phyloP scores from a whole-genome alignment of 176 grass and related monocot species.

The Eleusine indica region DNA sequence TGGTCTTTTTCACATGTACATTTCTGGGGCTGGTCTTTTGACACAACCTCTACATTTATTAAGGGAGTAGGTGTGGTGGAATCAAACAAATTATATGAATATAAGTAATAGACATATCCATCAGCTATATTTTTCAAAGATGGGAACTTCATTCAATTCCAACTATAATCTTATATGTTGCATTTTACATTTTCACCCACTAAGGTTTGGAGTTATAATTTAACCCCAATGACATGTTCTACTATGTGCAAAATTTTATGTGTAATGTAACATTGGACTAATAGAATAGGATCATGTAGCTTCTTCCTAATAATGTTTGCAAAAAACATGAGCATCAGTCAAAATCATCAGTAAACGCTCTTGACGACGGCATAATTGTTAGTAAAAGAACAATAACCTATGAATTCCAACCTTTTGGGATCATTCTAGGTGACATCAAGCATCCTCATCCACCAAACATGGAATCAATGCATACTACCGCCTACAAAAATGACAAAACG shows the following conservation, averaged over 20 bases:
- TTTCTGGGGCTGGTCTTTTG: not conserved
- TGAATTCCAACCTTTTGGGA: too few relatives aligned
- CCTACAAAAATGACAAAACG: too few relatives aligned
- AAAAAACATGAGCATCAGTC: not conserved
- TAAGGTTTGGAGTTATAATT: not conserved
- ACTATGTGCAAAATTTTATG: not conserved
- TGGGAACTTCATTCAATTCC: not conserved
- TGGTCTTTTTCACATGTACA: not conserved
- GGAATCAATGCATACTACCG: too few relatives aligned
- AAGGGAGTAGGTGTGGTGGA: too few relatives aligned
- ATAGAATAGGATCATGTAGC: not conserved
- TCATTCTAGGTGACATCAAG: too few relatives aligned
- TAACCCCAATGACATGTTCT: not conserved
- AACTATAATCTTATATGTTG: not conserved
- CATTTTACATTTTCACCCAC: conserved; percentile 7
- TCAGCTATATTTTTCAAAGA: not conserved
- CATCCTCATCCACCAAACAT: too few relatives aligned
- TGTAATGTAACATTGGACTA: not conserved
- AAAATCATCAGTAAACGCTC: too few relatives aligned
- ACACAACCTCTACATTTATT: not conserved
- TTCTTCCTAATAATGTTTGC: not conserved
- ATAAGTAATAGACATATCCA: not conserved
- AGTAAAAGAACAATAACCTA: too few relatives aligned
- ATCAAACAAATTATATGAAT: not conserved
- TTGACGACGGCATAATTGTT: too few relatives aligned